These are phyloP conservation scores for Eragrostis curvula DNA, from an alignment of 176 grass and related monocot genomes.

Conservation along the genomic window DNA sequence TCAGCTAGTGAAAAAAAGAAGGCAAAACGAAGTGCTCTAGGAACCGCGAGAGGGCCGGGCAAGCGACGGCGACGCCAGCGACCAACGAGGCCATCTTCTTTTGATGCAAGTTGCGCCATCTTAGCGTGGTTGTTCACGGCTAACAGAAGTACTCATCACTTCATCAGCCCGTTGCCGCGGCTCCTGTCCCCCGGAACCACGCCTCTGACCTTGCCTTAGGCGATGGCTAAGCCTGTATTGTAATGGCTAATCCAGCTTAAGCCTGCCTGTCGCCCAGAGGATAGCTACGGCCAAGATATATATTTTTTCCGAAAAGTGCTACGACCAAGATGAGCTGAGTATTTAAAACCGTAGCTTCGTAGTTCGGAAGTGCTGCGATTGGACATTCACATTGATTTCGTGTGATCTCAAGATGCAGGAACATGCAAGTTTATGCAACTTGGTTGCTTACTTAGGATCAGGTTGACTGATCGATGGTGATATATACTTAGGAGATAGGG, in stretches of 20 bases:
- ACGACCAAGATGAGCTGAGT: not conserved
- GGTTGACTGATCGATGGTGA: not conserved
- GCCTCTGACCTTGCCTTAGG: constrained; percentile 24
- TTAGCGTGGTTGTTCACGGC: not conserved
- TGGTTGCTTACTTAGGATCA: not conserved
- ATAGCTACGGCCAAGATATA: not conserved
- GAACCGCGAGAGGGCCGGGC: not conserved
- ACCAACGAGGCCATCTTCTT: constrained; percentile 20
- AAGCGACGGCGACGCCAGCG: not conserved
- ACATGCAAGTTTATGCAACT: not conserved
- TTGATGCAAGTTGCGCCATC: constrained; percentile 25
- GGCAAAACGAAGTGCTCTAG: not conserved
- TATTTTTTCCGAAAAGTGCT: too few relatives aligned
- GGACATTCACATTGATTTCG: constrained; percentile 6
- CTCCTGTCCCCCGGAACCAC: constrained; percentile 36
- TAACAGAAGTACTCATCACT: not conserved
- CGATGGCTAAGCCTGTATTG: not conserved
- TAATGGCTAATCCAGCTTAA: constrained; percentile 30
- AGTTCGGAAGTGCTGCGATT: too few relatives aligned
- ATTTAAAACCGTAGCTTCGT: not conserved
- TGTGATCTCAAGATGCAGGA: not conserved
- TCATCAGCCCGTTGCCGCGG: constrained; percentile 18
- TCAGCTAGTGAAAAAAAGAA: not conserved
- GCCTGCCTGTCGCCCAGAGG: not conserved
- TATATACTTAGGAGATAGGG: not conserved